Conservation (phyloP, 2,329 filamentous ascomycete genomes). For the Stemphylium lycopersici region DNA sequence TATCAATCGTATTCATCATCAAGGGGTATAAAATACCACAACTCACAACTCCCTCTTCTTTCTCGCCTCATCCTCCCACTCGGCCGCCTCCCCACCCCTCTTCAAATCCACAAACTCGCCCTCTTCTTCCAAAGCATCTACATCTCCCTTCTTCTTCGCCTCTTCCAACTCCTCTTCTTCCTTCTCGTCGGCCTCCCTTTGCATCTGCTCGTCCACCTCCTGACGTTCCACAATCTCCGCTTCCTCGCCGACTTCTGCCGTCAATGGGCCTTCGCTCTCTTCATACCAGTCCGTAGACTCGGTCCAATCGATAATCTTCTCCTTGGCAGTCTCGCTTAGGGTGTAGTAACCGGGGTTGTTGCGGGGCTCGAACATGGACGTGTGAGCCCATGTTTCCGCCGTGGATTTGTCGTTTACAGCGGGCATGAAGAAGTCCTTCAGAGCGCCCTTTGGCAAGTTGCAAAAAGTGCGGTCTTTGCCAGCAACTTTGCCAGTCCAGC, state of each 20-base stretch:
- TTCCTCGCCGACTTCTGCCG: slow-evolving; percentile 38
- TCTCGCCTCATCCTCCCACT: slow-evolving; percentile 14
- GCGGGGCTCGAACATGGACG: slow-evolving; percentile 74
- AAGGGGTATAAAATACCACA: not conserved
- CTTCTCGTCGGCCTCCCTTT: slow-evolving; percentile 23
- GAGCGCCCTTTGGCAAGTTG: slow-evolving; percentile 58
- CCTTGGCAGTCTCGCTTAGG: slow-evolving; percentile 69
- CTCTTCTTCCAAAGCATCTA: slow-evolving; percentile 10
- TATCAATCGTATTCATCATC: not conserved
- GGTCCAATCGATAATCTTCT: slow-evolving; percentile 69
- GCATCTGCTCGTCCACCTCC: slow-evolving; percentile 30
- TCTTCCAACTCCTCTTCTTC: slow-evolving; percentile 8
- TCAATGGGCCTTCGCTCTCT: slow-evolving; percentile 42
- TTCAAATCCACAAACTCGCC: slow-evolving; percentile 27
- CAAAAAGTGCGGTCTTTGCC: slow-evolving; percentile 85
- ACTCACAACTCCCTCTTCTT: slow-evolving; percentile 20
- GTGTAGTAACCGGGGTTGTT: slow-evolving; percentile 75
- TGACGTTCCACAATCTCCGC: slow-evolving; percentile 40
- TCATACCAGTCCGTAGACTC: slow-evolving; percentile 70
- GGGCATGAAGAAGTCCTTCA: slow-evolving; percentile 43
- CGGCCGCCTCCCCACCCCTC: slow-evolving; percentile 8
- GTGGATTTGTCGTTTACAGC: slow-evolving; percentile 75
- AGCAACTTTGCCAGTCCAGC: slow-evolving; percentile 62
- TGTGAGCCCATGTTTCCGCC: slow-evolving; percentile 84
- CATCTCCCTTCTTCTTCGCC: not conserved